Conservation (phyloP, 1,284 basidiomycete genomes). For the Xerocomus cyaneibrunnescens region DNA sequence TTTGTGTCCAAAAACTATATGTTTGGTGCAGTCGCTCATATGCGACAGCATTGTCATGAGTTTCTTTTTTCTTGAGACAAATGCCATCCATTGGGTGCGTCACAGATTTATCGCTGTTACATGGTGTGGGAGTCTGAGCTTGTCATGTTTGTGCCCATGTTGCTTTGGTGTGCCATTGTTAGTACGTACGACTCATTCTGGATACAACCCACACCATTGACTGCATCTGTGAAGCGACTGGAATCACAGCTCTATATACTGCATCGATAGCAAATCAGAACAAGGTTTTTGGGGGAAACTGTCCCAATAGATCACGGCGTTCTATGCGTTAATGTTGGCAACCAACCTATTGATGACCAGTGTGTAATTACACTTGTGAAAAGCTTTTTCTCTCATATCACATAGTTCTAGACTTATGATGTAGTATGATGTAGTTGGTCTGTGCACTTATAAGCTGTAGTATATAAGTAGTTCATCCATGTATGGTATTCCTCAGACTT, state of each 20-base stretch:
- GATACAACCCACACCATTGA: background rate
- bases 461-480: too few relatives aligned
- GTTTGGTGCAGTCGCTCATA: too few relatives aligned
- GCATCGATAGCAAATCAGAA: background rate
- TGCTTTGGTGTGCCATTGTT: conserved; percentile 20
- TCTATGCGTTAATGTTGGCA: conserved; percentile 10
- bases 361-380: conserved; percentile 5
- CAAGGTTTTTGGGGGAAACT: conserved; percentile 15
- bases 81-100: too few relatives aligned
- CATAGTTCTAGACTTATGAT: too few relatives aligned
- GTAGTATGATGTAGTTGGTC: too few relatives aligned
- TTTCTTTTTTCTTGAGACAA: too few relatives aligned
- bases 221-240: conserved; percentile 13
- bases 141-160: conserved; percentile 18
- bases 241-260: conserved; percentile 11
- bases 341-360: conserved; percentile 23
- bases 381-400: too few relatives aligned
- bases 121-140: conserved; percentile 21
- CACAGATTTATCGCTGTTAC: conserved; percentile 29
- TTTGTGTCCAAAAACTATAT: too few relatives aligned
- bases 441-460: too few relatives aligned
- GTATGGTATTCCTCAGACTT: too few relatives aligned
- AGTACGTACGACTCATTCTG: conserved; percentile 10
- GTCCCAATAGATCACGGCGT: conserved; percentile 20
- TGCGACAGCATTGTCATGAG: too few relatives aligned